phyloP scores from a whole-genome alignment of 176 grass and related monocot genomes.

The Avena insularis region DNA sequence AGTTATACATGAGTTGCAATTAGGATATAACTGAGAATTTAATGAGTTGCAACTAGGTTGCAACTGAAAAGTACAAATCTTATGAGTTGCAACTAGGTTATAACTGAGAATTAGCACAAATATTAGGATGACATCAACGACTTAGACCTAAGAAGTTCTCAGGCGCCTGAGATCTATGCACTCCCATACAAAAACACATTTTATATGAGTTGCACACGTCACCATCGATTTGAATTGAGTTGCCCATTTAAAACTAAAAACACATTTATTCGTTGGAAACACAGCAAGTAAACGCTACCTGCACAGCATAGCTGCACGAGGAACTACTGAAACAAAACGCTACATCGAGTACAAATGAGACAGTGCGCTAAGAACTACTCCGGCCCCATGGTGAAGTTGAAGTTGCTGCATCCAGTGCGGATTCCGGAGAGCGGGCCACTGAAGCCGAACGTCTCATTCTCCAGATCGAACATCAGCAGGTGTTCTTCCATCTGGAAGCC shows the following conservation, averaged over 20 bases:
- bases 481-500: conserved; percentile 41
- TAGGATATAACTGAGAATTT: too few species aligned
- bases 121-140: too few species aligned
- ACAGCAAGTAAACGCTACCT: background rate
- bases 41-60: too few species aligned
- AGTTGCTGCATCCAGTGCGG: conserved; percentile 30
- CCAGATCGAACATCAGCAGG: conserved; percentile 45
- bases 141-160: too few species aligned
- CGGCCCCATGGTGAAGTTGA: conserved; percentile 42
- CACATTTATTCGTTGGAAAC: background rate
- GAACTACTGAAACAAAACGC: background rate
- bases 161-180: too few species aligned
- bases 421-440: conserved; percentile 11
- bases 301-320: background rate
- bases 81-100: too few species aligned
- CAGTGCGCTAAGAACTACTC: background rate
- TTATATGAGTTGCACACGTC: background rate
- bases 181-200: too few species aligned
- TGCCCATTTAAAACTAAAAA: background rate
- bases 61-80: too few species aligned
- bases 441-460: conserved; percentile 34
- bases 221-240: background rate
- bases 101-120: too few species aligned
- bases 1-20: too few species aligned
- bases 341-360: background rate